Conservation (phyloP, 2,329 filamentous ascomycete genomes). For the Blastomyces parvus region DNA sequence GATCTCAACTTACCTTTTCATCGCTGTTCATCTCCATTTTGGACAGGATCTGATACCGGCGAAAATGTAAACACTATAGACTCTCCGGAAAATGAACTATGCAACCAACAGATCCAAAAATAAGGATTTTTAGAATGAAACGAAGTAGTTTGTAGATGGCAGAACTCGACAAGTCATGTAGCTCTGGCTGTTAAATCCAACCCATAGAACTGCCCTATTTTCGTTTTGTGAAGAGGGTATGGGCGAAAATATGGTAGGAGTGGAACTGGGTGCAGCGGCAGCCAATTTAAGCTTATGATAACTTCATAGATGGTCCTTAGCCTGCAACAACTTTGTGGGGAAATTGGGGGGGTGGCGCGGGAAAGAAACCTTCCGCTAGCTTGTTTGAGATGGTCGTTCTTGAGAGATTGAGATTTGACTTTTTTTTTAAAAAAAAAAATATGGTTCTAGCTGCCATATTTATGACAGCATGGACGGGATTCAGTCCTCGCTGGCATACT, state of each 20-base stretch:
- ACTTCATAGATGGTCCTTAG: not conserved
- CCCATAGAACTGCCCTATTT: not conserved
- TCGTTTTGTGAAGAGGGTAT: not conserved
- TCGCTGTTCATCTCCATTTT: constrained; percentile 44
- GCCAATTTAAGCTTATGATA: not conserved
- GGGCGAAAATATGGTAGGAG: not conserved
- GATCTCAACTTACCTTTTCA: constrained; percentile 26
- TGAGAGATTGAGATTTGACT: not conserved
- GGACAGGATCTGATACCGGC: constrained; percentile 7
- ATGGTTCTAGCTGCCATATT: not conserved
- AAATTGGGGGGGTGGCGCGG: not conserved
- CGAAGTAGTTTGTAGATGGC: not conserved
- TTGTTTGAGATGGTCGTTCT: not conserved
- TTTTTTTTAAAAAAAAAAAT: not conserved
- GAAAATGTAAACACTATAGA: not conserved
- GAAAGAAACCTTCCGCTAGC: not conserved
- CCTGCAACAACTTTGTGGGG: not conserved
- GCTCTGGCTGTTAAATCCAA: not conserved
- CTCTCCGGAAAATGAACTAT: not conserved
- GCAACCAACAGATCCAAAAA: not conserved
- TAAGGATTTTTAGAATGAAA: not conserved
- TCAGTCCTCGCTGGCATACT: not conserved
- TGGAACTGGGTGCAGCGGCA: not conserved
- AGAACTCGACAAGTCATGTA: not conserved
- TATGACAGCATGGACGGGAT: not conserved